A percentile compares a stretch with the other conserved stretches of the same genome.
These are phyloP conservation scores for Arthrinium puccinioides DNA, from an alignment of 2,329 filamentous ascomycete species.

Conservation along the genomic window DNA sequence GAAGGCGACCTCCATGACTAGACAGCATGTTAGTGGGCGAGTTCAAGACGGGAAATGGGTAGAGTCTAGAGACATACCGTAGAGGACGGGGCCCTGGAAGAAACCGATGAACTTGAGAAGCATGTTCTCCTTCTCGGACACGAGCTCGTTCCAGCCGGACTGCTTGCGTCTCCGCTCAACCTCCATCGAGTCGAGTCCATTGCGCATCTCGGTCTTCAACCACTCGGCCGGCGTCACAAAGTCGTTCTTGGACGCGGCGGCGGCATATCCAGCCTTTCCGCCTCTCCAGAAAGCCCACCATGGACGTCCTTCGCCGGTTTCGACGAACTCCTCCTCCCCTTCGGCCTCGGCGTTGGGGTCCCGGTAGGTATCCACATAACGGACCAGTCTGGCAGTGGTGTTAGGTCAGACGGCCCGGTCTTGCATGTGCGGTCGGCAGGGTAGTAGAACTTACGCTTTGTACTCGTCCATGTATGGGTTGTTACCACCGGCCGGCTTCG, in stretches of 20 bases:
- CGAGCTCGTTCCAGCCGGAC: constrained; percentile 64
- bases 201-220: constrained; percentile 60
- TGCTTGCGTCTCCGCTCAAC: constrained; percentile 59
- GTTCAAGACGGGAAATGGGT: too few species aligned
- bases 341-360: constrained; percentile 22
- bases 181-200: constrained; percentile 51
- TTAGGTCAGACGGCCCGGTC: constrained; percentile 5
- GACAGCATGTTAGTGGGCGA: constrained; percentile 6
- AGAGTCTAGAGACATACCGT: constrained; percentile 42
- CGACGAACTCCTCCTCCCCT: constrained; percentile 20
- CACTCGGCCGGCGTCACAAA: constrained; percentile 56
- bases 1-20: constrained; percentile 69
- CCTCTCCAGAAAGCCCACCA: constrained; percentile 30
- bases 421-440: not conserved
- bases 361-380: constrained; percentile 30
- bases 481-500: constrained; percentile 5
- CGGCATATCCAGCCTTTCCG: constrained; percentile 16
- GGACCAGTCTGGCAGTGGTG: constrained; percentile 14
- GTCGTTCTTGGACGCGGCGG: constrained; percentile 18
- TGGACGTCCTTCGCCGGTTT: constrained; percentile 17
- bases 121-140: constrained; percentile 69
- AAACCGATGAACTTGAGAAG: constrained; percentile 68
- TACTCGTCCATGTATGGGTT: constrained; percentile 27
- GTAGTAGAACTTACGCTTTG: constrained; percentile 17
- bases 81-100: constrained; percentile 70